A percentile compares a stretch with the other conserved stretches of the same genome.
These are phyloP conservation scores for Xylaria sp. DNA, from an alignment of 2,329 filamentous ascomycete species.

Conservation along the genomic window DNA sequence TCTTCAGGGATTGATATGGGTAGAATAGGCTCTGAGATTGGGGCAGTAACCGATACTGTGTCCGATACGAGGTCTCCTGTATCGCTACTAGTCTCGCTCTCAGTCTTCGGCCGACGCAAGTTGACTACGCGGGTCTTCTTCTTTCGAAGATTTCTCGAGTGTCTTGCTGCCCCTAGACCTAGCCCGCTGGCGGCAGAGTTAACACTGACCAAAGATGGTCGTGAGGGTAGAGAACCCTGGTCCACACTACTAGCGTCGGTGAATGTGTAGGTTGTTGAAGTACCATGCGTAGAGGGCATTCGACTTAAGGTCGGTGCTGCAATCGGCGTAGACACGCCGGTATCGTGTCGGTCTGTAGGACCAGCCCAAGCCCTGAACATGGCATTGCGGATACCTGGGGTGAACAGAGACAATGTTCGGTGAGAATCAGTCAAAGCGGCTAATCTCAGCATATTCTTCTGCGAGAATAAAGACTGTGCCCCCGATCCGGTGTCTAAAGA, in stretches of 20 bases:
- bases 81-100: slow-evolving; percentile 62
- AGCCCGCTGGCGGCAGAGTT: slow-evolving; percentile 71
- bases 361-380: slow-evolving; percentile 94
- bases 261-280: slow-evolving; percentile 75
- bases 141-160: slow-evolving; percentile 73
- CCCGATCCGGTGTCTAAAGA: slow-evolving; percentile 83
- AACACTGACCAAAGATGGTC: slow-evolving; percentile 73
- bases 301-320: slow-evolving; percentile 67
- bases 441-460: slow-evolving; percentile 89
- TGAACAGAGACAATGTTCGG: slow-evolving; percentile 89
- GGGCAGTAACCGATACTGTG: slow-evolving; percentile 65
- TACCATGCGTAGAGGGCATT: slow-evolving; percentile 71
- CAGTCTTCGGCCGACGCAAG: slow-evolving; percentile 71
- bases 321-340: slow-evolving; percentile 59
- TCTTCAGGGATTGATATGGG: slow-evolving; percentile 70
- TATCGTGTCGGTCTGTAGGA: slow-evolving; percentile 75
- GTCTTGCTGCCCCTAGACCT: slow-evolving; percentile 69
- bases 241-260: slow-evolving; percentile 75
- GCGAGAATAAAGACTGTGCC: slow-evolving; percentile 89
- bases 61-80: slow-evolving; percentile 64
- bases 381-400: slow-evolving; percentile 87
- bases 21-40: slow-evolving; percentile 70
- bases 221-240: slow-evolving; percentile 71
- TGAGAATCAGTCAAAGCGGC: slow-evolving; percentile 88
- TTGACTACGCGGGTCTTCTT: slow-evolving; percentile 89